Base-by-base conservation (phyloP, 371 early-diverging fungal species). In the Conidiobolus incongruus region DNA sequence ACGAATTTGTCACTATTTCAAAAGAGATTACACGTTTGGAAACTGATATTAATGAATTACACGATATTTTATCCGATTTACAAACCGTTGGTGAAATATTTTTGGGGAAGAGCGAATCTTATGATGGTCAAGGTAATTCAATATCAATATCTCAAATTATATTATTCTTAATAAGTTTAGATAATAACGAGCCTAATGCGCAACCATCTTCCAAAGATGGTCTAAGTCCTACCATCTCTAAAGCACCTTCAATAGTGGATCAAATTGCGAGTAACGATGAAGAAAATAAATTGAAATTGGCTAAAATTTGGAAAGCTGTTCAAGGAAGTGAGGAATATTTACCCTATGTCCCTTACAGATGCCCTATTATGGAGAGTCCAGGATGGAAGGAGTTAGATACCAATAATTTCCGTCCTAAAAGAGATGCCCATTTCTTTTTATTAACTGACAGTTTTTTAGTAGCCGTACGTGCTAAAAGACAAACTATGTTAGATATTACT, bases 351-450 rank as follows among this genome's bases (percentile, higher is more conserved):
- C 10, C 30, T 20, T 31, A 29, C 34, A 31, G 43, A 10, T 12
- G 43, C 10, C 43, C 43, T 4, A 4, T 43, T 2, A 7, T 43
- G n/a, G 43, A 43, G 6, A 43, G 43, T 32, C 20, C 31, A 22
- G 43, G 30, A 11, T 43, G 43, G 43, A 43, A 34, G 21, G 43
- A 43, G 23, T 32, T 43, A 22, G 43, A 43, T 21, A 1, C 10
- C n/a, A 21, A 5, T 22, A 43, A 22, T 21, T 43, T 12, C 21
- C 43, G 43, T 4, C 17, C 21, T 21, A 43, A 43, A 19, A 13
- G 43, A 4, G 34, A 43, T 22, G 43, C 43, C 8, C 43, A 43
- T 22, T 43, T 43, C n/a, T 43, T 43, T 19, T 21, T 43, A 12
- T 22, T 43, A 5, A 43, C 43, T 4, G 43, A 43, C 20, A 32